These are phyloP conservation scores for Maudiozyma saulgeensis DNA, from an alignment of 805 yeast genomes.

Conservation along the genomic window DNA sequence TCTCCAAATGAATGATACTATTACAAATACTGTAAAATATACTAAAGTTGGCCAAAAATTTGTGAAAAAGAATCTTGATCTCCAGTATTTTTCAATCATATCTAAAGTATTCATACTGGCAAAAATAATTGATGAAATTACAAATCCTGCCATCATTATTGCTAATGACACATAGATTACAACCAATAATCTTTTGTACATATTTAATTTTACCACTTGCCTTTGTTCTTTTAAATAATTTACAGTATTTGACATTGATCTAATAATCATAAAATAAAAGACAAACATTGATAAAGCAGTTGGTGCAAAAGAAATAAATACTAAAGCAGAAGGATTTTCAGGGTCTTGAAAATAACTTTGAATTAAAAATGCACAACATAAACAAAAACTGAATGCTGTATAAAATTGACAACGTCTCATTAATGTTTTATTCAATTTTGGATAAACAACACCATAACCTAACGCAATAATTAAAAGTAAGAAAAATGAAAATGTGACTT, in stretches of 20 bases:
- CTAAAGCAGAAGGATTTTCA: constrained; percentile 39
- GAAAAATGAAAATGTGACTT: constrained; percentile 82
- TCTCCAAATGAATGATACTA: constrained; percentile 89
- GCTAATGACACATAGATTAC: constrained; percentile 66
- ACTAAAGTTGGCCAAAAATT: constrained; percentile 95
- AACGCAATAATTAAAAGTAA: constrained; percentile 73
- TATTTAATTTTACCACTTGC: constrained; percentile 80
- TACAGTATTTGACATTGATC: constrained; percentile 67
- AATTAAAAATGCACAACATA: constrained; percentile 45
- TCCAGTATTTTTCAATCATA: constrained; percentile 83
- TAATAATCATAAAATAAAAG: constrained; percentile 67
- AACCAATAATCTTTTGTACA: constrained; percentile 72
- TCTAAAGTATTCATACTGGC: constrained; percentile 68
- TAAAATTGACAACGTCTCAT: constrained; percentile 65
- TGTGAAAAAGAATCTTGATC: constrained; percentile 73
- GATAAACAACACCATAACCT: constrained; percentile 92
- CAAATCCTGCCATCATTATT: constrained; percentile 59
- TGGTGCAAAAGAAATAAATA: constrained; percentile 60
- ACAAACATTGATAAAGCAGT: constrained; percentile 55
- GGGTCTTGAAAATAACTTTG: constrained; percentile 45
- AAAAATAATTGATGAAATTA: constrained; percentile 58
- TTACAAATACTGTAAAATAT: constrained; percentile 72
- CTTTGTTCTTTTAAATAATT: constrained; percentile 69
- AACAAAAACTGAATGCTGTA: constrained; percentile 46
- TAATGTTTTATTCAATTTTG: constrained; percentile 62